Conservation (phyloP, 2,329 filamentous ascomycete species). For the Fonsecaea pedrosoi region DNA sequence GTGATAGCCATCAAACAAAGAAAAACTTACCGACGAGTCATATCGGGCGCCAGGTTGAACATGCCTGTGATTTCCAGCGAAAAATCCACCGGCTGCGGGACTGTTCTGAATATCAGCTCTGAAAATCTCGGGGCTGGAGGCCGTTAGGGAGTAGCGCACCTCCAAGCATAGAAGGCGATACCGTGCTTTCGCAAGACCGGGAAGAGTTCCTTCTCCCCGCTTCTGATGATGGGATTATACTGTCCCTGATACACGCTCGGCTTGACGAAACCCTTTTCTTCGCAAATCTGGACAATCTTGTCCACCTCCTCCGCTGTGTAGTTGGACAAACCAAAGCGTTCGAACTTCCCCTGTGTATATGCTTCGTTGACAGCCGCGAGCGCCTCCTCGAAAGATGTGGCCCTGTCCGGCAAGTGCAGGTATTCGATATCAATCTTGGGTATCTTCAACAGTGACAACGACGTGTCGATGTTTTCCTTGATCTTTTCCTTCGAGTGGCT, state of each 20-base stretch:
- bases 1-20: not conserved
- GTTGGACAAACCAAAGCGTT: conserved; percentile 55
- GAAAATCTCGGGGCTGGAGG: not conserved
- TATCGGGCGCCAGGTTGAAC: not conserved
- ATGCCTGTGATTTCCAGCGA: conserved; percentile 38
- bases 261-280: conserved; percentile 49
- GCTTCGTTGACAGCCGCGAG: conserved; percentile 50
- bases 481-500: conserved; percentile 7
- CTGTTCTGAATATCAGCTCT: conserved; percentile 21
- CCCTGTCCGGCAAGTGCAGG: conserved; percentile 55
- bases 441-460: conserved; percentile 48
- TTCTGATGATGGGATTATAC: conserved; percentile 50
- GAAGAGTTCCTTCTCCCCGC: conserved; percentile 52
- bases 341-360: conserved; percentile 50
- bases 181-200: conserved; percentile 53
- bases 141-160: conserved; percentile 17
- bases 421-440: conserved; percentile 58
- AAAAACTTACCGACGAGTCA: conserved; percentile 2
- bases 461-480: conserved; percentile 21
- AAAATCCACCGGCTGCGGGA: conserved; percentile 40
- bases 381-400: conserved; percentile 50
- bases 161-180: conserved; percentile 52
- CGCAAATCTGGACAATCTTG: conserved; percentile 51
- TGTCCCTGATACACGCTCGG: conserved; percentile 58
- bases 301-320: conserved; percentile 53